Base-by-base conservation (phyloP, 768 basidiomycete genomes). In the Rubroboletus pulcherrimus region DNA sequence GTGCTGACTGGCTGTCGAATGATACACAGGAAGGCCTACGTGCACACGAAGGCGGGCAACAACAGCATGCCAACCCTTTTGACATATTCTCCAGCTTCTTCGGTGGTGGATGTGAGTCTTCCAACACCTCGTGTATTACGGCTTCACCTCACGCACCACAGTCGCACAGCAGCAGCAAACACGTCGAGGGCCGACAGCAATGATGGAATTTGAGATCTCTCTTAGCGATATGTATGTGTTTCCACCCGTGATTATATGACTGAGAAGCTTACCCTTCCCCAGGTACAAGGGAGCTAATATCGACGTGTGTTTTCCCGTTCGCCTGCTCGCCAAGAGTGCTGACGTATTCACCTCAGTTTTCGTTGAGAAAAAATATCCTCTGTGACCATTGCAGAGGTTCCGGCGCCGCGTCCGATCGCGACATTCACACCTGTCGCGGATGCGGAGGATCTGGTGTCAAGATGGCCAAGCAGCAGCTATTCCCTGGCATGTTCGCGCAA, bases 311-410 rank as follows among this genome's bases (percentile, higher is more conserved):
- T 40, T n/a, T 44, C 29, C 15, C 19, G 14, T 56, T 44, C 31
- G 1, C 53, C 35, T 14, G 5, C 12, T 34, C 9, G 14, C 9
- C 11, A 19, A 15, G 15, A 29, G 2, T 17, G 6, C 24, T 66
- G 35, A 68, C 39, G 24, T n/a, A 42, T 59, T 37, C 6, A 4
- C 1, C 1, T 12, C 61, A 98, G 93, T 96, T 99, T 73, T 88
- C 90, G 77, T 80, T 98, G 68, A 89, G 86, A 71, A 95, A 96
- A 69, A 84, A 86, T 51, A 84, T 96, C 35, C 85, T 99, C 17
- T 99, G 97, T 66, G 94, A 98, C 71, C 91, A 97, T 68, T 99
- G 97, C 74, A 87, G 94, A 66, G 97, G 97, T 24, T 85, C 92
- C 0, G 97, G 97, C 24, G 97, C 97, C 0, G 89, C 93, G 2